phyloP scores from a whole-genome alignment of 805 yeast species.

The Cyberlindnera japonica region DNA sequence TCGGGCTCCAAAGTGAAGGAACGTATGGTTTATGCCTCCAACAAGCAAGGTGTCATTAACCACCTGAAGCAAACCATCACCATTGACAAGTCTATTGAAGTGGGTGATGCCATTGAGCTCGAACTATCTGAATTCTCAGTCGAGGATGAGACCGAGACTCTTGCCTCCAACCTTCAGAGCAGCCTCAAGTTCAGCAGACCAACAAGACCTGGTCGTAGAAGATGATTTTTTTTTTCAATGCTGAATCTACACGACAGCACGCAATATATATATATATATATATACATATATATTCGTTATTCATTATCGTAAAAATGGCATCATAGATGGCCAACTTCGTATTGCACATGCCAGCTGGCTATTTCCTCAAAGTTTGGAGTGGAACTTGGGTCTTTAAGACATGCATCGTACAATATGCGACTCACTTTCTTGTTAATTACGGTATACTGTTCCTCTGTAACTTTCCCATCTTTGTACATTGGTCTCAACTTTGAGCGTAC shows the following conservation, averaged over 20 bases:
- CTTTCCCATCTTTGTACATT: conserved; percentile 36
- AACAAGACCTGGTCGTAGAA: conserved; percentile 63
- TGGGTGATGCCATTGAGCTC: conserved; percentile 69
- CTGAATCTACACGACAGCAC: too few species aligned
- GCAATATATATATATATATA: not conserved
- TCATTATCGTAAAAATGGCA: not conserved
- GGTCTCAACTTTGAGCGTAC: conserved; percentile 53
- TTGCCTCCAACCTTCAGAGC: conserved; percentile 9
- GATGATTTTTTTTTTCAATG: conserved; percentile 6
- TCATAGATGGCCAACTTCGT: conserved; percentile 3
- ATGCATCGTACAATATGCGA: conserved; percentile 47
- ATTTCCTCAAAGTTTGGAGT: conserved; percentile 17
- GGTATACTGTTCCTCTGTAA: conserved; percentile 46
- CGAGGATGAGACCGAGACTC: conserved; percentile 17
- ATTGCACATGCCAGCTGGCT: conserved; percentile 14
- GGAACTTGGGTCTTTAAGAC: conserved; percentile 13
- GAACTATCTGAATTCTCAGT: conserved; percentile 47
- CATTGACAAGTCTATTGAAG: conserved; percentile 50
- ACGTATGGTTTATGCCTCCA: conserved; percentile 89
- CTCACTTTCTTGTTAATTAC: conserved; percentile 60
- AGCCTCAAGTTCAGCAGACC: conserved; percentile 54
- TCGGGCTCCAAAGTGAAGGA: conserved; percentile 85
- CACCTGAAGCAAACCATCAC: conserved; percentile 37
- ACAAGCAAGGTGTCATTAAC: conserved; percentile 56
- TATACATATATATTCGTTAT: not conserved